Evolutionary conservation across 2,329 filamentous ascomycete genomes (phyloP), one percentile per base, ranked within the genome.

Genomic region (Elsinoe arachidis): DNA sequence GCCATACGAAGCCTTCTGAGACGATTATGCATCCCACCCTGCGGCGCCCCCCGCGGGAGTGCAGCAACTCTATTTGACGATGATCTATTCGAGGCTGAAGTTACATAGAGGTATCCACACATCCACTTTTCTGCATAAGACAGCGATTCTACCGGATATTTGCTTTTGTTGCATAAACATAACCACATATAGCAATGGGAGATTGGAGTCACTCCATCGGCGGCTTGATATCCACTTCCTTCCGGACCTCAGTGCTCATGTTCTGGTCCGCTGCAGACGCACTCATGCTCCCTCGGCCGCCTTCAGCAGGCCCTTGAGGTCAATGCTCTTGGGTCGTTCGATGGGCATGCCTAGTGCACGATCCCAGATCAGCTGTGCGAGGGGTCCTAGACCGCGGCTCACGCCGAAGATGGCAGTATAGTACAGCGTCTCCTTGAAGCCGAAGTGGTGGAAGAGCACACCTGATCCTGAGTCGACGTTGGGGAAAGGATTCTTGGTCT

Each of bases 241-340:
- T 14, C 47, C 34, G 17, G 34, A 23, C 34, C 3, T 23, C 19
- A 37, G 14, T 14, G 26, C 23, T 21, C 19, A 35, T 38, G 39
- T 38, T 34, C 47, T 19, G 26, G 47, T 52, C 35, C 33, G 35
- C 21, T 33, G 33, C 34, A 17, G 11, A 19, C 9, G 26, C 21
- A 4, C 15, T 53, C 34, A 58, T 33, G 56, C 57, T 39, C 62
- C 66, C 56, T 71, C 68, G 21, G 75, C 73, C 64, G 75, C 72
- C 65, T 91, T 86, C 64, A 96, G 76, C 64, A 99, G 76, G 10
- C 92, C 92, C 72, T 88, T 80, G 57, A 99, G 78, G 75, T 96
- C 93, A 70, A 97, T 95, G 74, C 89, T 95, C 87, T 99, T 99
- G 52, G 93, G 93, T 61, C 92, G 81, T 83, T 99, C 93, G 68